Percentiles rank a stretch among this genome's conserved stretches.
phyloP scores from a whole-genome alignment of 1,284 basidiomycete species.

The Austroboletus novae-zelandiae region DNA sequence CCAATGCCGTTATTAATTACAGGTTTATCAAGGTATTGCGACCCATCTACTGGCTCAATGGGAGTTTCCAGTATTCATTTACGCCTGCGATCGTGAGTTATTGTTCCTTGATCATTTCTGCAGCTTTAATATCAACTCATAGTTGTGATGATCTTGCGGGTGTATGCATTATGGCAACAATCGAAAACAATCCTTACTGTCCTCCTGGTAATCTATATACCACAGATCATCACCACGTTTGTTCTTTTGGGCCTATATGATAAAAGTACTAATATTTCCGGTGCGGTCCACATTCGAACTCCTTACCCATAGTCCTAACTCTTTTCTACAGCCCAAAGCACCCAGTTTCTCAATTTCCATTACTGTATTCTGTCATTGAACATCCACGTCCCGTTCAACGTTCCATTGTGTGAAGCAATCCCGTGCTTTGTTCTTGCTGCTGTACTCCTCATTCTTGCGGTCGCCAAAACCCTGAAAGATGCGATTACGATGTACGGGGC shows the following conservation, averaged over 20 bases:
- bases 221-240: not conserved
- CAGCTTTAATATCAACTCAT: not conserved
- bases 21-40: not conserved
- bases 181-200: not conserved
- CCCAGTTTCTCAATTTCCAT: not conserved
- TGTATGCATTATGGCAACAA: constrained; percentile 4
- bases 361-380: not conserved
- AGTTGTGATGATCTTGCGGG: constrained; percentile 6
- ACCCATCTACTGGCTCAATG: not conserved
- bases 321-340: not conserved
- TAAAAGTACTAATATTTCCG: not conserved
- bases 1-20: not conserved
- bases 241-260: not conserved
- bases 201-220: not conserved
- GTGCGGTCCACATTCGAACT: not conserved
- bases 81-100: constrained; percentile 1
- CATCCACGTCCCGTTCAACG: not conserved
- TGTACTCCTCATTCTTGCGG: not conserved
- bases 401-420: not conserved
- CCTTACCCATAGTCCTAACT: not conserved
- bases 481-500: not conserved
- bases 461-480: not conserved
- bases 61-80: not conserved
- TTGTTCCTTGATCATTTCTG: not conserved
- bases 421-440: not conserved